Evolutionary conservation across 2,329 filamentous ascomycete species (phyloP), one percentile per base, ranked within the genome.

Genomic region (Fusarium solani-melongenae): DNA sequence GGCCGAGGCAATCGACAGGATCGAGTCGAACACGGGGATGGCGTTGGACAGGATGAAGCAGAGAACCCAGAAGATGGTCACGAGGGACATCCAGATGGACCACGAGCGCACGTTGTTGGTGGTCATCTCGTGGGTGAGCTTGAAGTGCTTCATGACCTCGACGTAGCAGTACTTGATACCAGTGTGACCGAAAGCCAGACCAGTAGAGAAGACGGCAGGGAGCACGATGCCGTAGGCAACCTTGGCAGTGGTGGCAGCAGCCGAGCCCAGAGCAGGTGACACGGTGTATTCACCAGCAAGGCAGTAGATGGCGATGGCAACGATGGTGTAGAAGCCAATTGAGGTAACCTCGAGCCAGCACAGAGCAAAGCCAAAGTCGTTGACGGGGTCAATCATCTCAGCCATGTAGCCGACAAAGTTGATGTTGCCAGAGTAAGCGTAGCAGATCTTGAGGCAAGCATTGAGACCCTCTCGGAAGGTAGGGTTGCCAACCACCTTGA

Each of bases 21-120:
- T 83, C 11, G 81, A 82, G 74, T 82, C 79, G 67, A 83, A 83
- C 49, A 82, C 76, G 61, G 82, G 82, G 64, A 83, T 81, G 34
- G 81, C 80, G 69, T 80, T 82, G 73, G 81, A 81, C 33, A 83
- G 69, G 64, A 82, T 64, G 71, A 83, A 83, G 58, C 77, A 79
- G 29, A 80, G 63, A 17, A 76, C n/a, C 81, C 81, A 83, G 77
- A 82, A 82, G 51, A 78, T 3, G 55, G 77, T 81, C 41, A 79
- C 81, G 60, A 79, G 78, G 24, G 71, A 73, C 64, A 83, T 76
- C 82, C 82, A 83, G 53, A 80, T 76, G 63, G 69, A 70, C 81
- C 82, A 84, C 1, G 81, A 81, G 24, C 77, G 80, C 61, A 77
- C 58, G 11, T 77, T 79, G 71, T 79, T 80, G 49, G 74, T 67